Evolutionary conservation across 2,329 filamentous ascomycete genomes (phyloP), one percentile per base, ranked within the genome.

Genomic region (Biscogniauxia mediterranea): DNA sequence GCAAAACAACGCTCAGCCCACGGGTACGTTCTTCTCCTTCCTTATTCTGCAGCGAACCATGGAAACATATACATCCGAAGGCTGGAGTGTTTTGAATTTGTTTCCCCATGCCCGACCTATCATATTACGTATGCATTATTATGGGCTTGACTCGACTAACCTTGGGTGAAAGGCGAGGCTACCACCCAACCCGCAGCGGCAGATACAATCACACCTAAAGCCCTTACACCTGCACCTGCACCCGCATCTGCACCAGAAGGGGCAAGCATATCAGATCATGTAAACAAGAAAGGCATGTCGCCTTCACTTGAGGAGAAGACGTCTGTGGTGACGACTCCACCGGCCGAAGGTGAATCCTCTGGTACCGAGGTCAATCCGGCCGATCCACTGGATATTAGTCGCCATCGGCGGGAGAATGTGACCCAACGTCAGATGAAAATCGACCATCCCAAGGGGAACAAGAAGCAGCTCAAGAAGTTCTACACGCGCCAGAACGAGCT

Each of bases 401-500:
- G 75, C 4, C 77, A 77, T 64, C 74, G 75, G n/a, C 75, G 76
- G 19, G 73, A 74, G 20, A 75, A 78, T 69, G 69, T 77, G 56
- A 77, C 76, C 42, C 75, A 76, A 60, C 75, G 74, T 55, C 79
- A 81, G 71, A 80, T 83, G 75, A 78, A 79, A 64, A 73, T 74
- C 52, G 79, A 81, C 28, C 77, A 83, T 63, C 81, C 81, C 23
- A 73, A 75, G 32, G 77, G 77, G 25, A 75, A 81, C 65, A 77
- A 77, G 66, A 75, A 66, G 54, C 74, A 78, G 64, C 70, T 82
- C 56, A 78, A 77, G 66, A 78, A 78, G 66, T 82, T 80, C 66
- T 82, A 82, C 66, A 77, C 75, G 8, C 74, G 75, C 11, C 80
- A 82, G 66, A 82, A 82, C 64, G 74, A 78, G 42, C 75, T 81